Percentiles rank a stretch among this genome's conserved stretches.
Conservation (phyloP, 2,329 filamentous ascomycete genomes). For the Aspergillus piperis region DNA sequence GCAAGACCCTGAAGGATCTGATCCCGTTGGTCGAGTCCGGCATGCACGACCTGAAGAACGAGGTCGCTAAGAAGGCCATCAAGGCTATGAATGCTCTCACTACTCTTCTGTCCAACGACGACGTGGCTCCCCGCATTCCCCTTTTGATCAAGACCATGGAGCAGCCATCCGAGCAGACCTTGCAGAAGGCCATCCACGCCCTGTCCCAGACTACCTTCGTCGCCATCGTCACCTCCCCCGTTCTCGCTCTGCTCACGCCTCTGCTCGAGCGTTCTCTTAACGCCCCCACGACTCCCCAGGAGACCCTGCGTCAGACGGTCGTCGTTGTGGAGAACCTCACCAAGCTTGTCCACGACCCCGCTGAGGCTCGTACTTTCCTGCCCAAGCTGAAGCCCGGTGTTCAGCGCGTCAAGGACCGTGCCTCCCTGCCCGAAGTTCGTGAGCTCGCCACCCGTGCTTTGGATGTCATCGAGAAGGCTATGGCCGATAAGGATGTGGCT, state of each 20-base stretch:
- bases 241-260: conserved; percentile 89
- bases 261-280: conserved; percentile 93
- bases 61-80: conserved; percentile 81
- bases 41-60: conserved; percentile 95
- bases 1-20: conserved; percentile 71
- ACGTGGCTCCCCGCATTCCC: conserved; percentile 88
- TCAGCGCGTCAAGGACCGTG: conserved; percentile 80
- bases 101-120: conserved; percentile 90
- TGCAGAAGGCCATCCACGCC: conserved; percentile 95
- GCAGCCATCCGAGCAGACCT: conserved; percentile 80
- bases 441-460: conserved; percentile 82
- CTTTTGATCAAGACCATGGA: conserved; percentile 94
- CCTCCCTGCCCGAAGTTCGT: conserved; percentile 91
- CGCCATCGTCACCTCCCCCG: conserved; percentile 90
- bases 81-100: conserved; percentile 91
- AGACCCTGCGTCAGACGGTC: conserved; percentile 91
- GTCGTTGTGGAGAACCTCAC: conserved; percentile 98
- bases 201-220: conserved; percentile 99
- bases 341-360: conserved; percentile 92
- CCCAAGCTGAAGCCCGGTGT: conserved; percentile 94
- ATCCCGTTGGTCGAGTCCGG: conserved; percentile 89
- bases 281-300: conserved; percentile 84
- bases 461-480: conserved; percentile 88
- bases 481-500: conserved; percentile 67
- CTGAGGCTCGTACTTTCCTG: conserved; percentile 91